Evolutionary conservation across 2,329 filamentous ascomycete species (phyloP).

Genomic region (Colletotrichum noveboracense): DNA sequence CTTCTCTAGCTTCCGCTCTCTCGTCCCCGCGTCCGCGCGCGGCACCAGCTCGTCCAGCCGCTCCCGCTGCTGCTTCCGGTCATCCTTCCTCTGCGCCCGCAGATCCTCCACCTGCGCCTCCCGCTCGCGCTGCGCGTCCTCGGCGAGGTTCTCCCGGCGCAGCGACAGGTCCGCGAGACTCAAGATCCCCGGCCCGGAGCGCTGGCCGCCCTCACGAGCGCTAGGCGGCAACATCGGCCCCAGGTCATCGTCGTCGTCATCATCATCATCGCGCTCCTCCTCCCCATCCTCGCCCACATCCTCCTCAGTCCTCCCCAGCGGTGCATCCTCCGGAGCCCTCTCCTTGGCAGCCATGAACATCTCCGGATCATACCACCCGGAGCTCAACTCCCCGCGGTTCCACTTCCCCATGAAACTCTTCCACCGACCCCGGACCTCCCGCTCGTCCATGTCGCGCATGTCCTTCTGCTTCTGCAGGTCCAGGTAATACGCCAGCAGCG

Average conservation of each 20-base stretch:
- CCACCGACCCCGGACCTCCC: conserved; percentile 85
- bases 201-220: conserved; percentile 26
- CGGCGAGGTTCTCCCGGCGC: conserved; percentile 52
- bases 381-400: conserved; percentile 86
- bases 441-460: conserved; percentile 71
- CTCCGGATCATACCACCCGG: conserved; percentile 91
- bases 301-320: neutral
- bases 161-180: conserved; percentile 75
- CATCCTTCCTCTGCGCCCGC: conserved; percentile 65
- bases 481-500: conserved; percentile 83
- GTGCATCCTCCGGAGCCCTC: conserved; percentile 22
- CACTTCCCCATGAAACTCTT: conserved; percentile 92
- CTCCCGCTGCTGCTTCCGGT: conserved; percentile 72
- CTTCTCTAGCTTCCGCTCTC: conserved; percentile 88
- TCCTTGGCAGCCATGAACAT: conserved; percentile 56
- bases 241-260: conserved; percentile 67
- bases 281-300: conserved; percentile 10
- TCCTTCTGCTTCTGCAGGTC: conserved; percentile 84
- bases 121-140: conserved; percentile 56
- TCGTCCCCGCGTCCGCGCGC: conserved; percentile 81
- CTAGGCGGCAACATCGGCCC: conserved; percentile 47
- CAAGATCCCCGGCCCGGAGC: conserved; percentile 68
- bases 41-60: conserved; percentile 82
- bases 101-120: conserved; percentile 53
- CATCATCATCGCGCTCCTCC: conserved; percentile 35